Evolutionary conservation across 129 eudicot genomes (phyloP), one percentile per base, ranked within the genome.

Genomic region (Gnaphalium uliginosum): DNA sequence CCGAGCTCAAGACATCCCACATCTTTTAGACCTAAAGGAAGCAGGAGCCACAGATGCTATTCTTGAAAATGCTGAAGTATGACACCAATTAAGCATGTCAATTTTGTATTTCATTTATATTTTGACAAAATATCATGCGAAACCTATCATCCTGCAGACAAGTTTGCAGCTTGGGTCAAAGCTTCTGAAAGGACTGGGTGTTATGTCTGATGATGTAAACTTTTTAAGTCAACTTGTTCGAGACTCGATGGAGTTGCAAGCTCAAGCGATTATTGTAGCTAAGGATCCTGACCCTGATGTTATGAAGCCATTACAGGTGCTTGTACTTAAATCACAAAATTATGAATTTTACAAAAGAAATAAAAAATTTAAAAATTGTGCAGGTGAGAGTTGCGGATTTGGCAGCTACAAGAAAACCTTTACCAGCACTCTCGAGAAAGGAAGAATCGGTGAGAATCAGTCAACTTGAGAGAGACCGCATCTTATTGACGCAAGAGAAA

Each of bases 41-140:
- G 93, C 89, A 54, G 99, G 99, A 66, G 99, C 97, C 39, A 94
- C 99, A 48, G 99, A 94, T 76, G 97, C 97, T 37, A 87, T 94
- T 79, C 94, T 94, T 68, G 99, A 94, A 82, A 94, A 86, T 79
- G 86, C 98, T 30, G 98, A 94, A 96, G 98, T 90, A 84, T 39
- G 21, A 65, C 50, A 63, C 32, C 54, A 8, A 39, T 8, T 56
- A 56, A 56, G 61, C 25, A 56, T 56, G 18, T 46, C 53, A 14
- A 46, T 46, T 46, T 14, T 46, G 53, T 46, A 46, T 46, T 46
- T 46, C 53, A 13, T 46, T 13, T 46, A 46, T 46, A 37, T 29
- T 53, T 33, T 18, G 64, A 71, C 64, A n/a, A 51, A 53, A 29
- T 21, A 25, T 56, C 13, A 10, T 54, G 22, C 6, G 50, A 21